A percentile compares a stretch with the other conserved stretches of the same genome.
These are phyloP conservation scores for Leucaena leucocephala DNA, from an alignment of 306 rosid species.

Conservation along the genomic window DNA sequence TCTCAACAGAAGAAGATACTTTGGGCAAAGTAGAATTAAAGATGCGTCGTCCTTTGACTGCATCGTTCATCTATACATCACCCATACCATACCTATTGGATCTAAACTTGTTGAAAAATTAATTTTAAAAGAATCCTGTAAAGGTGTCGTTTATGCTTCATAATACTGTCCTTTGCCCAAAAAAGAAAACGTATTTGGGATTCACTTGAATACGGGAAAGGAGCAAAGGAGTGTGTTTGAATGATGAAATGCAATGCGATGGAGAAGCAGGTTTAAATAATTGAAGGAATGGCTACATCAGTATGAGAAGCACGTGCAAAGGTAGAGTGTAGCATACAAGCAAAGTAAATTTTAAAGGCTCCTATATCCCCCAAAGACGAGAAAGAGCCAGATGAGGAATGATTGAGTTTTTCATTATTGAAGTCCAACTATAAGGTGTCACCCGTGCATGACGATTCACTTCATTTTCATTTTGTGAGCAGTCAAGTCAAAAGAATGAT, in stretches of 20 bases:
- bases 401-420: not conserved
- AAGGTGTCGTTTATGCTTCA: not conserved
- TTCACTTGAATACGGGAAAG: too few species aligned
- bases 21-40: constrained; percentile 61
- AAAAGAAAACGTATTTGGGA: not conserved
- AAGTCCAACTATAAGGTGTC: not conserved
- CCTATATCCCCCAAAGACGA: not conserved
- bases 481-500: not conserved
- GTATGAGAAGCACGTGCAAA: constrained; percentile 7
- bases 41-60: constrained; percentile 55
- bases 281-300: not conserved
- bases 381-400: not conserved
- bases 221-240: not conserved
- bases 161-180: not conserved
- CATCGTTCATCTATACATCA: constrained; percentile 48
- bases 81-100: not conserved
- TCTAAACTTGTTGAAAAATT: not conserved
- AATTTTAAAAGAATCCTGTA: not conserved
- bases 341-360: constrained; percentile 15
- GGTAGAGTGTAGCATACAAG: not conserved
- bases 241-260: not conserved
- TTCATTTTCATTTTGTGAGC: not conserved
- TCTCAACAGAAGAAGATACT: constrained; percentile 38
- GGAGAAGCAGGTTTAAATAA: not conserved
- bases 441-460: not conserved